A percentile compares a stretch with the other conserved stretches of the same genome.
phyloP scores from a whole-genome alignment of 2,329 filamentous ascomycete species.

The Aureobasidium pullulans region DNA sequence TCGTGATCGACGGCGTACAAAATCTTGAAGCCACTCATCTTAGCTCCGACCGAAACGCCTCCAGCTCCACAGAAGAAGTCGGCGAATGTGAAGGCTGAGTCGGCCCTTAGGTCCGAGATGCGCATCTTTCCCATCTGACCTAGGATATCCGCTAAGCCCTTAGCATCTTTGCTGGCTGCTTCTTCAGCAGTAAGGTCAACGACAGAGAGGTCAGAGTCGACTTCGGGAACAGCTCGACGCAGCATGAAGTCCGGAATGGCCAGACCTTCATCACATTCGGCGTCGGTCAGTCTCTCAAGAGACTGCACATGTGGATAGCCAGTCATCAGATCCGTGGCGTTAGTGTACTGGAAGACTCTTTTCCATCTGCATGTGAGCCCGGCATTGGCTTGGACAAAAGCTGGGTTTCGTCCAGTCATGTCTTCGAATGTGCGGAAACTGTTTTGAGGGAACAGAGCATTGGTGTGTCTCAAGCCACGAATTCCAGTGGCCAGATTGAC shows the following conservation, averaged over 20 bases:
- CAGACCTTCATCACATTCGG: conserved; percentile 3
- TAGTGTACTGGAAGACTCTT: conserved; percentile 27
- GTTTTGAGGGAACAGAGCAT: conserved; percentile 39
- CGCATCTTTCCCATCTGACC: not conserved
- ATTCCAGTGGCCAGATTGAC: not conserved
- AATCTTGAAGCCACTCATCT: conserved; percentile 50
- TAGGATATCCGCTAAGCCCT: not conserved
- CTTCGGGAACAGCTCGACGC: not conserved
- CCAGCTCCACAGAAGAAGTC: conserved; percentile 70
- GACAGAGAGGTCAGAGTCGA: not conserved
- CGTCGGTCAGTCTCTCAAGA: not conserved
- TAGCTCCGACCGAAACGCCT: conserved; percentile 60
- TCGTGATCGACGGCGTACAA: conserved; percentile 59
- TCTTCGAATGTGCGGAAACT: conserved; percentile 10
- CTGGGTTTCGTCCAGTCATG: not conserved
- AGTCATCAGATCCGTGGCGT: not conserved
- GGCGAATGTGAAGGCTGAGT: conserved; percentile 53
- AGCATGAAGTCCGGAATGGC: not conserved
- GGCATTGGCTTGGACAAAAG: conserved; percentile 25
- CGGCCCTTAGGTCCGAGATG: not conserved
- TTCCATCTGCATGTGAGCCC: conserved; percentile 49
- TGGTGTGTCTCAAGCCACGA: conserved; percentile 42
- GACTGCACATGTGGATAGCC: not conserved
- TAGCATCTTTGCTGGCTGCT: not conserved
- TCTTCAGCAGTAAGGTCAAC: not conserved